phyloP scores from a whole-genome alignment of 805 yeast species.

The Pichia nanzhaoensis region DNA sequence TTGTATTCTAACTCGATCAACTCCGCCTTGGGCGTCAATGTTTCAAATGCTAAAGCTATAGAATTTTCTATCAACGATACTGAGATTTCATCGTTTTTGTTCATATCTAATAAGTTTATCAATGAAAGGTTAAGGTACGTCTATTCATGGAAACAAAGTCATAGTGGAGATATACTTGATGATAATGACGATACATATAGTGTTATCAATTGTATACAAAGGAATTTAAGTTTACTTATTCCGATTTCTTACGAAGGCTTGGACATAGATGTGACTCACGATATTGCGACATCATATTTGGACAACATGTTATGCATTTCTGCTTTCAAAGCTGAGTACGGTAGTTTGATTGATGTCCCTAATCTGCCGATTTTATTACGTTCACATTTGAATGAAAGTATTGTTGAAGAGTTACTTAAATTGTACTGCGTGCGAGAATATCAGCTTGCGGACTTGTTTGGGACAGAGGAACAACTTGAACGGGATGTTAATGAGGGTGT shows the following conservation, averaged over 20 bases:
- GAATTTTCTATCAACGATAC: not conserved
- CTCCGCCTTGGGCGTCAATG: not conserved
- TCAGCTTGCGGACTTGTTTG: conserved; percentile 32
- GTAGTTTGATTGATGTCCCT: not conserved
- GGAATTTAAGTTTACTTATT: not conserved
- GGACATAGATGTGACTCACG: not conserved
- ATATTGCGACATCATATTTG: conserved; percentile 2
- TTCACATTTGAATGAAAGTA: not conserved
- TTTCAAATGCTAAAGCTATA: not conserved
- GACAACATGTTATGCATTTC: conserved; percentile 5
- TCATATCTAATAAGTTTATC: conserved; percentile 1
- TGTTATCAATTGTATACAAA: conserved; percentile 4
- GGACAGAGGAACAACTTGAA: conserved; percentile 34
- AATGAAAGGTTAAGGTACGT: conserved; percentile 1
- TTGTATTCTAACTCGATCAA: conserved; percentile 1
- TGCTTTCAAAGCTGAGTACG: conserved; percentile 10
- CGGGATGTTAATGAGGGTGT: conserved; percentile 46
- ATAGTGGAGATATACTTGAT: not conserved
- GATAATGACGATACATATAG: not conserved
- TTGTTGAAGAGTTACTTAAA: conserved; percentile 30
- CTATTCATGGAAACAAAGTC: not conserved
- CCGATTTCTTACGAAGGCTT: not conserved
- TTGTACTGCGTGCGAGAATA: conserved; percentile 46
- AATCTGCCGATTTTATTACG: not conserved
- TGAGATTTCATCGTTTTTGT: conserved; percentile 5